Evolutionary conservation across 352 stramenopile genomes (phyloP), one percentile per base, ranked within the genome.

Genomic region (Globisporangium sylvaticum): DNA sequence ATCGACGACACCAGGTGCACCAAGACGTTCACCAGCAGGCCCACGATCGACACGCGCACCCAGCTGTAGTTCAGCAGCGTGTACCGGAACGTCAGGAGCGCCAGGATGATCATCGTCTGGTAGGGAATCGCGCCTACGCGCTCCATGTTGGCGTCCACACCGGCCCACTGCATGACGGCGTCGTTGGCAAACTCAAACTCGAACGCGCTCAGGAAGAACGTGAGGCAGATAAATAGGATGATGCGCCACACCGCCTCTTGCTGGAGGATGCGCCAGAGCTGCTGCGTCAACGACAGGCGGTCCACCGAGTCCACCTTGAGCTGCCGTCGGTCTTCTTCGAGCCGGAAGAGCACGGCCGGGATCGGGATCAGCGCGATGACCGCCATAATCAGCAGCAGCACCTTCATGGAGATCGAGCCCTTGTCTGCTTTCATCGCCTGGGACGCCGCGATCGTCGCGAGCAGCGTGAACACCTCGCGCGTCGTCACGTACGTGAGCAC

Each of bases 201-300:
- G 68, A 93, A 93, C 4, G 71, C 80, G 0, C 81, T 67, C 39
- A 90, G 59, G 54, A 93, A 88, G 14, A 89, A 75, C 2, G 69
- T 73, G 20, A 69, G 72, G 64, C 82, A 90, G 67, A 91, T 82
- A 62, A 90, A 91, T 18, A 90, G 62, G 44, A 93, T 75, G 46
- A 90, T 87, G 12, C 82, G 85, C 79, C 81, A 93, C 32, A 91
- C 83, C 0, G 81, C 81, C 42, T 93, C 72, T 71, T 93, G 83
- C 73, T 93, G 83, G 7, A 93, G 64, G 54, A 90, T 89, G 34
- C 76, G 84, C 83, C 85, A 91, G 14, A 93, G 66, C 69, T 89
- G 80, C 29, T 80, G 77, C 22, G 74, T 73, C 32, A 91, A 76
- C 22, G 81, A 89, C 18, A 66, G 76, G 8, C 83, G 80, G 63